These are phyloP conservation scores for Debaryomyces psychrophilus DNA, from an alignment of 1,139 yeast species.

Conservation along the genomic window DNA sequence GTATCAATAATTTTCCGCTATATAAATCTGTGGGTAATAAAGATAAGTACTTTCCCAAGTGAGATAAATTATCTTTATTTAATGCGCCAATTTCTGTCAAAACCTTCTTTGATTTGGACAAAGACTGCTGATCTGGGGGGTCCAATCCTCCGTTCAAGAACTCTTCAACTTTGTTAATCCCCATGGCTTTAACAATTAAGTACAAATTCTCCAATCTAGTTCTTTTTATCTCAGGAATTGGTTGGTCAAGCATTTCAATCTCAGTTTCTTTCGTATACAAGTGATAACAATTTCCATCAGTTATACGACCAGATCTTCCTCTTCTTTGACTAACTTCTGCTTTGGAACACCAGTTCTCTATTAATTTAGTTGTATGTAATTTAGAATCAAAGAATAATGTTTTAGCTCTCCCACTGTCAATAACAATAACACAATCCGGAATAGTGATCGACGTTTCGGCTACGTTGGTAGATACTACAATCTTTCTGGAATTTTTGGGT, in stretches of 20 bases:
- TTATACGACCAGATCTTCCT: conserved; percentile 98
- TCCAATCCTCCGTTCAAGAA: conserved; percentile 80
- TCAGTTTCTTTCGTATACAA: conserved; percentile 69
- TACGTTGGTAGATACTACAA: conserved; percentile 88
- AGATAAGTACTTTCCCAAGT: conserved; percentile 81
- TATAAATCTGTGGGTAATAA: conserved; percentile 83
- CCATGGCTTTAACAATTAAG: conserved; percentile 86
- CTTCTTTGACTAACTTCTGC: conserved; percentile 93
- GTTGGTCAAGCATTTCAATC: conserved; percentile 63
- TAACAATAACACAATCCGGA: conserved; percentile 90
- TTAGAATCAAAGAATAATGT: conserved; percentile 69
- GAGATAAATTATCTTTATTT: conserved; percentile 58
- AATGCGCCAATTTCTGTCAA: conserved; percentile 78
- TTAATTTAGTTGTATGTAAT: conserved; percentile 67
- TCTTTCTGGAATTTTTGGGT: conserved; percentile 61
- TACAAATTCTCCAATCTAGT: conserved; percentile 82
- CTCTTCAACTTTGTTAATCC: conserved; percentile 66
- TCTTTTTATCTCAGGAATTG: conserved; percentile 86
- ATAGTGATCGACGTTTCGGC: conserved; percentile 91
- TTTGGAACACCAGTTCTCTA: conserved; percentile 85
- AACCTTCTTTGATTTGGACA: conserved; percentile 63
- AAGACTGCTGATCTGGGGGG: conserved; percentile 66
- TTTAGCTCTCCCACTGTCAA: conserved; percentile 87
- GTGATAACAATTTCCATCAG: conserved; percentile 79
- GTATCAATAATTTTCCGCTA: conserved; percentile 79